phyloP scores from a whole-genome alignment of 441 rosid species.

The Erysimum cheiri region DNA sequence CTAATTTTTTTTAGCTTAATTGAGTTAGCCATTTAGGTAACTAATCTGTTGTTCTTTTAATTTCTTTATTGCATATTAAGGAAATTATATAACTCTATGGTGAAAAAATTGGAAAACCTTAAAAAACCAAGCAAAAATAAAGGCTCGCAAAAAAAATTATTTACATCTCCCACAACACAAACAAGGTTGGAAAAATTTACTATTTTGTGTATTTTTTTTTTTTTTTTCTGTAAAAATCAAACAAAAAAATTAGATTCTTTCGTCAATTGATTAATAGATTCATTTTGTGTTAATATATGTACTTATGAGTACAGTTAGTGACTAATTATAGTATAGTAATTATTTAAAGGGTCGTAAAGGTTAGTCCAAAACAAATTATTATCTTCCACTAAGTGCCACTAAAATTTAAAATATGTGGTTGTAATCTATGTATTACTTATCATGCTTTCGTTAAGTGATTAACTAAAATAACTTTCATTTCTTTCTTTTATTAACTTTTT shows the following conservation, averaged over 20 bases:
- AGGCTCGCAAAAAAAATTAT: slow-evolving; percentile 30
- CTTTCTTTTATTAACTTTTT: too few relatives aligned
- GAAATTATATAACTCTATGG: not conserved
- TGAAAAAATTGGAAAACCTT: not conserved
- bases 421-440: not conserved
- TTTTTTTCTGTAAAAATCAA: slow-evolving; percentile 10
- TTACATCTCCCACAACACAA: slow-evolving; percentile 44
- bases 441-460: slow-evolving; percentile 1
- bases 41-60: not conserved
- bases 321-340: not conserved
- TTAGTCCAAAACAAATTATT: not conserved
- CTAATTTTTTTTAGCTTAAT: not conserved
- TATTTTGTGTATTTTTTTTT: slow-evolving; percentile 16
- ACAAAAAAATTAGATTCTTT: slow-evolving; percentile 42
- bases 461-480: slow-evolving; percentile 25
- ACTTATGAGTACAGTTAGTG: slow-evolving; percentile 6
- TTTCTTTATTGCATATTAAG: not conserved
- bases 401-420: slow-evolving; percentile 3
- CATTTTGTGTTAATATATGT: too few relatives aligned
- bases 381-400: slow-evolving; percentile 21
- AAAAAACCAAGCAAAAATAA: slow-evolving; percentile 18
- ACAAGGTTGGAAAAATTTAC: slow-evolving; percentile 34
- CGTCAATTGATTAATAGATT: not conserved
- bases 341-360: not conserved
- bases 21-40: not conserved